A percentile compares a stretch with the other conserved stretches of the same genome.
Conservation (phyloP, 2,329 filamentous ascomycete genomes). For the Hypoxylon sp. region DNA sequence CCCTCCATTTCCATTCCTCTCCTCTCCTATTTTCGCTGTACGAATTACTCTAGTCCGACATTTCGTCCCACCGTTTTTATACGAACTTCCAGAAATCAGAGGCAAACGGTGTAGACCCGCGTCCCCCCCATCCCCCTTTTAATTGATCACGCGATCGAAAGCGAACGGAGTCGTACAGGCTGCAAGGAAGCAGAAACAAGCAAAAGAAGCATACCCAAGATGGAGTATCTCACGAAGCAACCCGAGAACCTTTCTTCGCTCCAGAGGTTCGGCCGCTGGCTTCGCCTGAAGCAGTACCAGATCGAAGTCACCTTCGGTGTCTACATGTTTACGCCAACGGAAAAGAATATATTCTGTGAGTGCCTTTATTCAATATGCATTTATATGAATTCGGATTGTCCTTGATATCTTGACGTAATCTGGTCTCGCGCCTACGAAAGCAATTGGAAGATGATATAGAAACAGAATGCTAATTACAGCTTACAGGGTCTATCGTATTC, state of each 20-base stretch:
- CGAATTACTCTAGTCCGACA: too few species aligned
- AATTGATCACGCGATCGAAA: conserved; percentile 10
- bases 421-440: neutral
- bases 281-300: conserved; percentile 96
- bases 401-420: neutral
- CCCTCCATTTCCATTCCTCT: too few species aligned
- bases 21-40: too few species aligned
- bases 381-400: too few species aligned
- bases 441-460: neutral
- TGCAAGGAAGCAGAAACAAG: conserved; percentile 1
- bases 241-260: conserved; percentile 48
- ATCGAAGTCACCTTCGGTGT: conserved; percentile 96
- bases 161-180: too few species aligned
- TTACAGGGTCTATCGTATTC: conserved; percentile 86
- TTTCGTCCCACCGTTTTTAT: too few species aligned
- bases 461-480: conserved; percentile 1
- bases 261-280: conserved; percentile 76
- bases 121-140: neutral
- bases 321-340: conserved; percentile 96
- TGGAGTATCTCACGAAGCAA: conserved; percentile 50
- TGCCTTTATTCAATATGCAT: too few species aligned
- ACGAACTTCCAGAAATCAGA: too few species aligned
- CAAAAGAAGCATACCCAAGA: conserved; percentile 31
- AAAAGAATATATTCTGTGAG: conserved; percentile 98
- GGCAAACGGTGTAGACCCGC: too few species aligned